phyloP scores from a whole-genome alignment of 1,284 basidiomycete species.

The Mycena sp. region DNA sequence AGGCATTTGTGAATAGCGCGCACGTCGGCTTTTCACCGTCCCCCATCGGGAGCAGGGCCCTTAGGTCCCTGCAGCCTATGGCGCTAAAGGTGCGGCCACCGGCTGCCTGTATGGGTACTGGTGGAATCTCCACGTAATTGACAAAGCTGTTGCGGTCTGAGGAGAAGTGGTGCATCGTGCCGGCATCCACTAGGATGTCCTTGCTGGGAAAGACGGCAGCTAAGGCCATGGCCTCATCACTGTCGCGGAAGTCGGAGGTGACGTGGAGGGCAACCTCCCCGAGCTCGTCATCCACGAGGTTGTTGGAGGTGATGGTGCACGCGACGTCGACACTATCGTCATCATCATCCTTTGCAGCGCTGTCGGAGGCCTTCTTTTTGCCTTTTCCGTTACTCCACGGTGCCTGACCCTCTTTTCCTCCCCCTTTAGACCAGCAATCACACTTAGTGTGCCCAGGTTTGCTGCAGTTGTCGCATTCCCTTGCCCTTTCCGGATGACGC shows the following conservation, averaged over 20 bases:
- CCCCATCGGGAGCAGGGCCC: slow-evolving; percentile 12
- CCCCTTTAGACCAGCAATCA: too few species aligned
- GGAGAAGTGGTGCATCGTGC: slow-evolving; percentile 14
- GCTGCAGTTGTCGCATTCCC: too few species aligned
- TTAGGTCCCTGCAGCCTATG: slow-evolving; percentile 7
- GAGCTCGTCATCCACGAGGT: slow-evolving; percentile 5
- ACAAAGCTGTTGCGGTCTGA: slow-evolving; percentile 3
- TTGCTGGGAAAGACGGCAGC: background rate
- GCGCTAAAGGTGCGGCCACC: slow-evolving; percentile 21
- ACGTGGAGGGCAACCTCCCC: background rate
- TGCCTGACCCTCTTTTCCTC: too few species aligned
- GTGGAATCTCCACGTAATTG: too few species aligned
- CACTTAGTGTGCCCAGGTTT: too few species aligned
- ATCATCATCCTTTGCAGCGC: background rate
- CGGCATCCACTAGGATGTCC: slow-evolving; percentile 17
- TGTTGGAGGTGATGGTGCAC: background rate
- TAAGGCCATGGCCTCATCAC: background rate
- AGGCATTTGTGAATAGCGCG: slow-evolving; percentile 4
- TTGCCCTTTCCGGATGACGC: too few species aligned
- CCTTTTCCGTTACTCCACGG: too few species aligned
- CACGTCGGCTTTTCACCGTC: slow-evolving; percentile 7
- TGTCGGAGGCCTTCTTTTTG: slow-evolving; percentile 21
- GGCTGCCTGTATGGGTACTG: slow-evolving; percentile 21
- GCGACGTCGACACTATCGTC: background rate
- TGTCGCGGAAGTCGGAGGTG: background rate